Percentiles rank a stretch among this genome's conserved stretches.
Evolutionary conservation across 1,284 basidiomycete species (phyloP).

Genomic region (Mycosarcoma maydis): DNA sequence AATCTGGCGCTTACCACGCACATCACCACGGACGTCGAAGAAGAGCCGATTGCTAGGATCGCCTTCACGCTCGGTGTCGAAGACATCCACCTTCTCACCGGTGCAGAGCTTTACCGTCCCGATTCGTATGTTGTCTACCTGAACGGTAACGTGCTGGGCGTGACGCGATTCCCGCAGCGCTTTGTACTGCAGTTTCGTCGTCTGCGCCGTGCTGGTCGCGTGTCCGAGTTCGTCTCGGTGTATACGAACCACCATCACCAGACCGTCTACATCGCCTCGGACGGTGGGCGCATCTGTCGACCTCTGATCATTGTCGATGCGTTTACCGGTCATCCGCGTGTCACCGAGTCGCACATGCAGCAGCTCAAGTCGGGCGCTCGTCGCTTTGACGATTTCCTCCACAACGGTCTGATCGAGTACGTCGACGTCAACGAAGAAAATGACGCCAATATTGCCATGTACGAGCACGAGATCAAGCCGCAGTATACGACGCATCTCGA

Average conservation of each 20-base stretch:
- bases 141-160: constrained; percentile 93
- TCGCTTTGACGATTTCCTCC: constrained; percentile 93
- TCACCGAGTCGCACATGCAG: constrained; percentile 82
- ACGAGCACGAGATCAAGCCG: constrained; percentile 85
- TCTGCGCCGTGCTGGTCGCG: constrained; percentile 86
- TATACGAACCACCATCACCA: constrained; percentile 96
- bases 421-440: constrained; percentile 99
- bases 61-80: constrained; percentile 95
- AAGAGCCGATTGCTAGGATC: constrained; percentile 88
- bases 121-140: constrained; percentile 95
- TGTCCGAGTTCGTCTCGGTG: constrained; percentile 96
- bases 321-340: constrained; percentile 75
- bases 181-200: constrained; percentile 92
- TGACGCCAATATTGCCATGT: constrained; percentile 94
- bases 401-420: constrained; percentile 96
- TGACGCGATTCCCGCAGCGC: constrained; percentile 84
- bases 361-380: constrained; percentile 81
- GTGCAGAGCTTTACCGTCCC: constrained; percentile 90
- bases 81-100: constrained; percentile 92
- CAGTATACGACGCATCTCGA: constrained; percentile 89
- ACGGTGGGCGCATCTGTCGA: constrained; percentile 97
- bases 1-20: constrained; percentile 99
- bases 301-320: constrained; percentile 95
- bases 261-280: constrained; percentile 94
- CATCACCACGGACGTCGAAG: constrained; percentile 98